These are phyloP conservation scores for Pisolithus albus DNA, from an alignment of 768 basidiomycete species.

Conservation along the genomic window DNA sequence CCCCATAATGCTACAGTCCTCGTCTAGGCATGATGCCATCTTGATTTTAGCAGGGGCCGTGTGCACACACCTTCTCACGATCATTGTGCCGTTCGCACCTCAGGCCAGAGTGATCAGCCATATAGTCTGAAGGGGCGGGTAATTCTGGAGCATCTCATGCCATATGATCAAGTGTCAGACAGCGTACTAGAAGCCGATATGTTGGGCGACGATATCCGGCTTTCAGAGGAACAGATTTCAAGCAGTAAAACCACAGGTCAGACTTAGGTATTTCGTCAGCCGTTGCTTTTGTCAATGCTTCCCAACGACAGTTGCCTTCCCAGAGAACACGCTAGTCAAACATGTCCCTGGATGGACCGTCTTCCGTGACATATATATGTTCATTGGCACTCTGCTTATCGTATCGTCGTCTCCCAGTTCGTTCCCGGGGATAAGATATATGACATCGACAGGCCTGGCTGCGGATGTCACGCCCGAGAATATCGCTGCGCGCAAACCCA, in stretches of 20 bases:
- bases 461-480: slow-evolving; percentile 59
- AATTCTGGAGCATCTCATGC: neutral
- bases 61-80: slow-evolving; percentile 46
- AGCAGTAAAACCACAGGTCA: neutral
- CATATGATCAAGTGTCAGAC: slow-evolving; percentile 4
- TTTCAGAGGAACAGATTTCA: neutral
- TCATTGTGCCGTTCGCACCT: slow-evolving; percentile 29
- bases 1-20: slow-evolving; percentile 28
- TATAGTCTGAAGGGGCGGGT: slow-evolving; percentile 1
- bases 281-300: neutral
- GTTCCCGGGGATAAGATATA: slow-evolving; percentile 45
- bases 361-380: slow-evolving; percentile 78
- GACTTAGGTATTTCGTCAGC: neutral
- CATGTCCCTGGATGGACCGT: slow-evolving; percentile 84
- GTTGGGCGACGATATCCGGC: neutral
- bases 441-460: slow-evolving; percentile 61
- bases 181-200: neutral
- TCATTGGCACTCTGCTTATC: slow-evolving; percentile 73
- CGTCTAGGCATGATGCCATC: slow-evolving; percentile 52
- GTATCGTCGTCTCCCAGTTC: slow-evolving; percentile 40
- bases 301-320: slow-evolving; percentile 25
- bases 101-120: slow-evolving; percentile 28
- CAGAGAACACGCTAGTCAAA: slow-evolving; percentile 49
- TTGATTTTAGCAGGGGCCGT: slow-evolving; percentile 54
- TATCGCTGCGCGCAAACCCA: slow-evolving; percentile 61